These are phyloP conservation scores for Daldinia loculata DNA, from an alignment of 495 filamentous ascomycete species.

Conservation along the genomic window DNA sequence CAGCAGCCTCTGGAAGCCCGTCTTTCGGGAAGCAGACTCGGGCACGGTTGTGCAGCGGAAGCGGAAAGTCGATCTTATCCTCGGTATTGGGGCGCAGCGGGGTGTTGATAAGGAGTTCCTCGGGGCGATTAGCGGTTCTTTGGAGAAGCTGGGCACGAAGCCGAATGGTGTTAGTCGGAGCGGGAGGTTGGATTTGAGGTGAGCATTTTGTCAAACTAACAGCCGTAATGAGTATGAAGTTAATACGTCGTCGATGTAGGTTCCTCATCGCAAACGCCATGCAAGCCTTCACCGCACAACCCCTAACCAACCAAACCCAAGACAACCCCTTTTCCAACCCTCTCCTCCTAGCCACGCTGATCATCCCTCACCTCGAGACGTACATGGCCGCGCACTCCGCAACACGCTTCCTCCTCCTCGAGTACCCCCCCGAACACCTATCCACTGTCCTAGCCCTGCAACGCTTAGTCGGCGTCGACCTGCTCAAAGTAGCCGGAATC, in stretches of 20 bases:
- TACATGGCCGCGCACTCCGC: constrained; percentile 51
- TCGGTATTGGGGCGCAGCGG: constrained; percentile 55
- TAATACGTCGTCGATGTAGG: constrained; percentile 36
- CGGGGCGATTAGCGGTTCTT: constrained; percentile 44
- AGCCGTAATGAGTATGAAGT: background rate
- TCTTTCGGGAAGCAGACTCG: constrained; percentile 47
- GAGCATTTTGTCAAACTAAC: background rate
- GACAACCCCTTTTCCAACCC: constrained; percentile 58
- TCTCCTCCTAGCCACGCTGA: constrained; percentile 52
- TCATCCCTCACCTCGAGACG: constrained; percentile 57
- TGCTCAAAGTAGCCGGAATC: constrained; percentile 56
- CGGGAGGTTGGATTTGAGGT: constrained; percentile 56
- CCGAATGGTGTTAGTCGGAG: constrained; percentile 48
- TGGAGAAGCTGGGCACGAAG: constrained; percentile 55
- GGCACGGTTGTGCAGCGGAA: constrained; percentile 28
- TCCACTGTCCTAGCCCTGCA: constrained; percentile 55
- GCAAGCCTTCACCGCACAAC: constrained; percentile 57
- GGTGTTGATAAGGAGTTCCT: constrained; percentile 50
- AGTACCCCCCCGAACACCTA: constrained; percentile 58
- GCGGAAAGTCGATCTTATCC: constrained; percentile 53
- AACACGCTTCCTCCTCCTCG: constrained; percentile 56
- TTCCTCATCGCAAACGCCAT: constrained; percentile 59
- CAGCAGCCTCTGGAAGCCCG: constrained; percentile 52
- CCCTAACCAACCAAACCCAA: constrained; percentile 52
- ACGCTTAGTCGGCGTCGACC: constrained; percentile 51